Evolutionary conservation across 305 asterid species (phyloP).

Genomic region (Solanum chacoense): DNA sequence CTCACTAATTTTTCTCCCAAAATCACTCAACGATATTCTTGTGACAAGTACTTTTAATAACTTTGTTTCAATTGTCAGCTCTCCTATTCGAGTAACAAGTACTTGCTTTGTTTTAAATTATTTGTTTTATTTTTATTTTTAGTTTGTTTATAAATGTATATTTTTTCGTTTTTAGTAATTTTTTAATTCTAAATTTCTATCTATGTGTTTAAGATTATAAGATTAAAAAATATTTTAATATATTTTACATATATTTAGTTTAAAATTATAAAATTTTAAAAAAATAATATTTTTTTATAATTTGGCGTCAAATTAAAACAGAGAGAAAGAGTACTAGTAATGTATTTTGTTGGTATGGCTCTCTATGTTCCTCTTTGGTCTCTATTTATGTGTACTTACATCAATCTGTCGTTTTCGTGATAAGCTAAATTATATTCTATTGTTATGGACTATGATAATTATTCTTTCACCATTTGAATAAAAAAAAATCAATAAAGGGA

Average conservation of each 20-base stretch:
- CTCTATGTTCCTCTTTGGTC: not conserved
- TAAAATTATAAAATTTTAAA: too few species aligned
- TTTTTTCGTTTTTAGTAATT: not conserved
- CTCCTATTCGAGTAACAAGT: not conserved
- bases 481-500: not conserved
- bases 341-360: not conserved
- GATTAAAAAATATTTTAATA: not conserved
- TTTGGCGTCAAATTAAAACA: not conserved
- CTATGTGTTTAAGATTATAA: not conserved
- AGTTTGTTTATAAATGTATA: not conserved
- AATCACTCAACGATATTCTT: not conserved
- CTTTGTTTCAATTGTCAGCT: not conserved
- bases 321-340: not conserved
- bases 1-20: not conserved
- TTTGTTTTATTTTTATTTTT: not conserved
- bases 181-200: not conserved
- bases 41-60: not conserved
- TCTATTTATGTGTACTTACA: not conserved
- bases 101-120: not conserved
- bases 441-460: not conserved
- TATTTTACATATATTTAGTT: not conserved
- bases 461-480: not conserved
- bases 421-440: not conserved
- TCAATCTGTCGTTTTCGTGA: not conserved
- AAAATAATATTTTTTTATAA: not conserved